phyloP scores from a whole-genome alignment of 768 basidiomycete genomes.

The Russula sp. region DNA sequence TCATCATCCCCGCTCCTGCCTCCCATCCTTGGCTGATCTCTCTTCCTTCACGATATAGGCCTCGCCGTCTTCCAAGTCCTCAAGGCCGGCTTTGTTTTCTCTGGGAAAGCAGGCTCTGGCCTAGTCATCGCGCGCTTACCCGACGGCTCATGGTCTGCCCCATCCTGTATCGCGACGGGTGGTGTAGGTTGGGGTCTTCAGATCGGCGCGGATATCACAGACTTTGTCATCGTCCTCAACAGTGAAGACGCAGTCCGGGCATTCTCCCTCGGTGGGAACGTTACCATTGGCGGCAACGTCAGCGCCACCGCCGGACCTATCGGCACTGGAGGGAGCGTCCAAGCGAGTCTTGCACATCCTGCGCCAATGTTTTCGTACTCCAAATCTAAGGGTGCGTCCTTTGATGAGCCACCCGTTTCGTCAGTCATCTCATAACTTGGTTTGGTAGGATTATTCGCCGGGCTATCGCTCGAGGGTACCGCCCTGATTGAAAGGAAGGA shows the following conservation, averaged over 20 bases:
- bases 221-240: slow-evolving; percentile 96
- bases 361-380: slow-evolving; percentile 98
- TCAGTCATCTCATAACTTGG: not conserved
- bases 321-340: slow-evolving; percentile 87
- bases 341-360: slow-evolving; percentile 83
- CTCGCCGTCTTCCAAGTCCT: slow-evolving; percentile 92
- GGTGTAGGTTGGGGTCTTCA: slow-evolving; percentile 94
- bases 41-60: slow-evolving; percentile 39
- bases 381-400: slow-evolving; percentile 75
- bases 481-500: slow-evolving; percentile 92
- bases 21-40: not conserved
- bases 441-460: slow-evolving; percentile 82
- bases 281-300: slow-evolving; percentile 89
- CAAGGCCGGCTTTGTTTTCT: slow-evolving; percentile 92
- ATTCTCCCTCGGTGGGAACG: slow-evolving; percentile 92
- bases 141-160: slow-evolving; percentile 95
- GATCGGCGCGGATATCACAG: slow-evolving; percentile 90
- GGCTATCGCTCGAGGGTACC: slow-evolving; percentile 90
- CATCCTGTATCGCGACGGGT: slow-evolving; percentile 93
- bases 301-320: slow-evolving; percentile 86
- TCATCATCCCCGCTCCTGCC: not conserved
- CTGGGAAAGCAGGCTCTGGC: slow-evolving; percentile 90
- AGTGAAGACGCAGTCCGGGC: slow-evolving; percentile 93
- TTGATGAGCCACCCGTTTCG: not conserved
- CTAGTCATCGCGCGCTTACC: slow-evolving; percentile 87